Evolutionary conservation across 345 rosid genomes (phyloP).

Genomic region (Boechera retrofracta): DNA sequence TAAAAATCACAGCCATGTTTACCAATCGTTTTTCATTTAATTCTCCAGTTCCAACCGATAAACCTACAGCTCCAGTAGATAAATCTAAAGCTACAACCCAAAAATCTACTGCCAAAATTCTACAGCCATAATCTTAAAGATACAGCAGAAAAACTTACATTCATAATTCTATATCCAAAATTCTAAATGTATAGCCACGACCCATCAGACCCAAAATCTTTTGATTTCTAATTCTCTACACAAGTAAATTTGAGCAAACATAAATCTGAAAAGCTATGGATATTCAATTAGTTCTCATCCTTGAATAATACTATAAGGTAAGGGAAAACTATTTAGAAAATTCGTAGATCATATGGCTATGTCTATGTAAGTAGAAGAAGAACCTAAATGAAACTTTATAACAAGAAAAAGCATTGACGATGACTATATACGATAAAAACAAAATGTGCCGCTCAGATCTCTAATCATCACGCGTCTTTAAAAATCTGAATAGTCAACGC

Average conservation of each 20-base stretch:
- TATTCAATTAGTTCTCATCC: not conserved
- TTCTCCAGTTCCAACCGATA: too few species aligned
- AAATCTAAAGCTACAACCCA: too few species aligned
- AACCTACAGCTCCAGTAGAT: too few species aligned
- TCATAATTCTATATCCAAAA: too few species aligned
- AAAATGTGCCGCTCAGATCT: conserved; percentile 31
- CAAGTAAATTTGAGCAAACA: not conserved
- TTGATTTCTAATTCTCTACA: not conserved
- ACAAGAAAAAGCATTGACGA: not conserved
- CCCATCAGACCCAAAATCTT: too few species aligned
- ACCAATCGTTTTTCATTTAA: too few species aligned
- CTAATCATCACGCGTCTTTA: conserved; percentile 35
- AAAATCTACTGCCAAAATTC: too few species aligned
- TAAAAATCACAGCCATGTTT: too few species aligned
- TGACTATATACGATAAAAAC: not conserved
- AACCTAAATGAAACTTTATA: not conserved
- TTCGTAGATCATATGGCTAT: not conserved
- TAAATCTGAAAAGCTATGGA: not conserved
- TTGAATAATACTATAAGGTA: not conserved
- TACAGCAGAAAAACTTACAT: too few species aligned
- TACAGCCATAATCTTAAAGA: too few species aligned
- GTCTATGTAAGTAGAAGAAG: not conserved
- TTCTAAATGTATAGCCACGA: too few species aligned
- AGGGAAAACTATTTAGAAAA: not conserved
- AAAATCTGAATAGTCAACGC: conserved; percentile 29